Percentiles rank a stretch among this genome's conserved stretches.
These are phyloP conservation scores for Sporothrix inflata DNA, from an alignment of 2,329 filamentous ascomycete species.

Conservation along the genomic window DNA sequence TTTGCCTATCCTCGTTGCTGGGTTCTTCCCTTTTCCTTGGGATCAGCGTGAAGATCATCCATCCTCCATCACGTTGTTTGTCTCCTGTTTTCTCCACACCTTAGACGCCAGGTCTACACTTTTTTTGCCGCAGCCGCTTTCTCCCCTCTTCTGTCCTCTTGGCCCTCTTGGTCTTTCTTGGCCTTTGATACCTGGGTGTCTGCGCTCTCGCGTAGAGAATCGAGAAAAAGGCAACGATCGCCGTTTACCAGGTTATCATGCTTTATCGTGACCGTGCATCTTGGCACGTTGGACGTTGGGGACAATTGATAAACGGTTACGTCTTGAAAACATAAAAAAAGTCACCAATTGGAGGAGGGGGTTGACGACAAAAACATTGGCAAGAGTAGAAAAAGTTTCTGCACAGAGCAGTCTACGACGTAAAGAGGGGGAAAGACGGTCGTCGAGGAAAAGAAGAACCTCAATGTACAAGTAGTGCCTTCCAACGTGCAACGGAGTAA, in stretches of 20 bases:
- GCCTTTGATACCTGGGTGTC: background rate
- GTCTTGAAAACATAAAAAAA: background rate
- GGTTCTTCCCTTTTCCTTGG: background rate
- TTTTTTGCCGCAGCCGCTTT: background rate
- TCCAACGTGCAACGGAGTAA: background rate
- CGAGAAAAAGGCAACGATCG: conserved; percentile 4
- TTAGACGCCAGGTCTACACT: background rate
- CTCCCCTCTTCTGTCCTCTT: background rate
- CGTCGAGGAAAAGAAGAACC: background rate
- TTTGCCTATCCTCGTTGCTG: background rate
- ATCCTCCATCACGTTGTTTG: background rate
- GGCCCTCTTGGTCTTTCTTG: background rate
- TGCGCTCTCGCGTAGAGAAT: background rate
- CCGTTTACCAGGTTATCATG: background rate
- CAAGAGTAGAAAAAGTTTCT: background rate
- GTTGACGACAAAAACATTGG: background rate
- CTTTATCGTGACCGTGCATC: background rate
- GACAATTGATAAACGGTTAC: background rate
- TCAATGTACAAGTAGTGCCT: too few species aligned
- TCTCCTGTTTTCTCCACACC: background rate
- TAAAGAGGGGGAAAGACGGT: background rate
- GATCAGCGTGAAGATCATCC: background rate
- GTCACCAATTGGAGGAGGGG: background rate
- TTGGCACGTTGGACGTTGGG: background rate
- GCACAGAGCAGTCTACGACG: background rate